Conservation (phyloP, 108 stramenopile genomes). For the Parietichytrium sp. region DNA sequence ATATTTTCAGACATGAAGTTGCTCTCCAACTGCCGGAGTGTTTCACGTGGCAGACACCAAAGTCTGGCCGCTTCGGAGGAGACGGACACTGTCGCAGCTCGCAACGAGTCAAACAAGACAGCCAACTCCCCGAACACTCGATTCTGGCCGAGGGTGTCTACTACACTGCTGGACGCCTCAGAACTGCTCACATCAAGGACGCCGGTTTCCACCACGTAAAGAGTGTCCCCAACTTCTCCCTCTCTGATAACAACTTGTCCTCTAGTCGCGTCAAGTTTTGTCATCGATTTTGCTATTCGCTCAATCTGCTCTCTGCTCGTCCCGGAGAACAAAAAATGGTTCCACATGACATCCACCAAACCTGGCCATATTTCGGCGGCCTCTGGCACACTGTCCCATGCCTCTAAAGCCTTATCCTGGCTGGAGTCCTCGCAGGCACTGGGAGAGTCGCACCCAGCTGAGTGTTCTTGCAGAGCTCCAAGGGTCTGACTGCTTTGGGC, state of each 20-base stretch:
- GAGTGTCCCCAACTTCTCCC: constrained; percentile 24
- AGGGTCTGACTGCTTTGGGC: too few relatives aligned
- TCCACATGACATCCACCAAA: neutral
- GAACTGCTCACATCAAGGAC: constrained; percentile 10
- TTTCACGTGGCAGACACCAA: neutral
- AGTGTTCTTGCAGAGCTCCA: too few relatives aligned
- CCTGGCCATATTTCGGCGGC: too few relatives aligned
- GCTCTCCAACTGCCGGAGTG: neutral
- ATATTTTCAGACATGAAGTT: neutral
- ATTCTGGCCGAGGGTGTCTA: neutral
- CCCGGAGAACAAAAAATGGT: constrained; percentile 18
- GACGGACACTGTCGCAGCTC: constrained; percentile 63
- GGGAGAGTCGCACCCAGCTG: too few relatives aligned
- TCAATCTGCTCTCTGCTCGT: neutral
- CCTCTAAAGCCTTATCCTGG: too few relatives aligned
- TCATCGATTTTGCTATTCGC: constrained; percentile 8
- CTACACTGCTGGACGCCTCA: neutral
- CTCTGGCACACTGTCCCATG: too few relatives aligned
- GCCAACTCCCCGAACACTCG: constrained; percentile 68
- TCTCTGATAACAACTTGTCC: neutral
- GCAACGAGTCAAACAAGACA: constrained; percentile 61
- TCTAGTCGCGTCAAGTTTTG: neutral
- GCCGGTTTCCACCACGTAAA: constrained; percentile 14
- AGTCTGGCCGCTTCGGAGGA: neutral
- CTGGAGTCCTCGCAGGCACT: too few relatives aligned